Percentiles rank a stretch among this genome's conserved stretches.
These are phyloP conservation scores for Chrysosporium keratinophilum DNA, from an alignment of 2,329 filamentous ascomycete species.

Conservation along the genomic window DNA sequence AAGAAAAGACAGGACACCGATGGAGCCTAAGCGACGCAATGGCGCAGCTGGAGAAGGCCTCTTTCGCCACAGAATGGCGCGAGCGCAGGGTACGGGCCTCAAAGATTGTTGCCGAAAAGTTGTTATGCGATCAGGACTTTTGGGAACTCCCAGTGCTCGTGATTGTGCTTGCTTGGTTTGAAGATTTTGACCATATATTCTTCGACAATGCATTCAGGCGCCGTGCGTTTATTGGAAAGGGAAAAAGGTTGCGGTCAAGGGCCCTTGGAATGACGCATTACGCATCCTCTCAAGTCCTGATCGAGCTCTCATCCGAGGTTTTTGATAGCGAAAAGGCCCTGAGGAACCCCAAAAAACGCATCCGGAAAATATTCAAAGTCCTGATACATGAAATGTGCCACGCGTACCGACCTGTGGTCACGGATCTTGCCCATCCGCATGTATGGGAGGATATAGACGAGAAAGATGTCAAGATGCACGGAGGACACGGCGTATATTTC, in stretches of 20 bases:
- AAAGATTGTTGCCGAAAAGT: neutral
- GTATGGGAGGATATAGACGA: neutral
- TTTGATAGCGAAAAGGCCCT: neutral
- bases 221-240: neutral
- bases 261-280: no score
- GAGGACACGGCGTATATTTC: conserved; percentile 6
- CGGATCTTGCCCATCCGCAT: neutral
- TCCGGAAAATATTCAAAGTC: neutral
- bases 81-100: no score
- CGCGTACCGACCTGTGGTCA: neutral
- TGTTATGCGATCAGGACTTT: neutral
- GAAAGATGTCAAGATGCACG: neutral
- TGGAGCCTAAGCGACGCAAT: no score
- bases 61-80: no score
- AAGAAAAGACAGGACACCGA: no score
- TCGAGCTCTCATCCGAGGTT: neutral
- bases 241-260: no score
- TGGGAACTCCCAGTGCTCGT: neutral
- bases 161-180: no score
- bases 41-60: no score
- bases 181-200: no score
- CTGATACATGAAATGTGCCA: conserved; percentile 9
- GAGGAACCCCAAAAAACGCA: neutral
- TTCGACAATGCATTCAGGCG: no score
- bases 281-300: neutral